phyloP scores from a whole-genome alignment of 164 flowering plant genomes.

The Taxillus chinensis region DNA sequence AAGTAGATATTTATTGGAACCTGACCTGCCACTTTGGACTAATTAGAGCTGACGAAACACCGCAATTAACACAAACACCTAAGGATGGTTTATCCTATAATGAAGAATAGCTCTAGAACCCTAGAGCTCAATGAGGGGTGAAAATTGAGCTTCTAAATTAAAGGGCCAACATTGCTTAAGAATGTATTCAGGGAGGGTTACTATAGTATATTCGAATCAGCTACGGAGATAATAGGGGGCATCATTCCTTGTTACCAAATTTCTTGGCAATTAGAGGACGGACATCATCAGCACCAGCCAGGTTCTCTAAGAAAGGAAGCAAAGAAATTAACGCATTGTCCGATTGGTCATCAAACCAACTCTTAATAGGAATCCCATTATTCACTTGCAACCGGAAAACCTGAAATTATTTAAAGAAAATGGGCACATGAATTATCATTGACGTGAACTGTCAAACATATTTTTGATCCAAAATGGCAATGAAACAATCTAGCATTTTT shows the following conservation, averaged over 20 bases:
- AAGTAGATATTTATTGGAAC: neutral
- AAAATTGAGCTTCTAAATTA: conserved; percentile 9
- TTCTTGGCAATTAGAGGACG: conserved; percentile 85
- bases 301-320: conserved; percentile 68
- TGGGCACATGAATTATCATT: conserved; percentile 1
- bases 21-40: conserved; percentile 12
- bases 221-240: conserved; percentile 12
- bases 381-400: conserved; percentile 89
- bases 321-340: conserved; percentile 54
- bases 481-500: no score
- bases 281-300: conserved; percentile 78
- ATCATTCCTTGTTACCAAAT: conserved; percentile 75
- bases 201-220: conserved; percentile 18
- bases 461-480: no score
- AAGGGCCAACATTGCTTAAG: conserved; percentile 11
- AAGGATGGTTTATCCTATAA: conserved; percentile 16
- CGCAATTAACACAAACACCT: conserved; percentile 12
- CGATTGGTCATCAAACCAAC: conserved; percentile 86
- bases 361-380: conserved; percentile 87
- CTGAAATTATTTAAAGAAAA: conserved; percentile 37
- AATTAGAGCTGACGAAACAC: conserved; percentile 12
- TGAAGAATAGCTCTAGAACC: conserved; percentile 9
- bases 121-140: conserved; percentile 5
- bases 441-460: neutral
- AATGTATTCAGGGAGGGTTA: neutral